phyloP scores from a whole-genome alignment of 768 basidiomycete genomes.

The Leccinum disarticulatum region DNA sequence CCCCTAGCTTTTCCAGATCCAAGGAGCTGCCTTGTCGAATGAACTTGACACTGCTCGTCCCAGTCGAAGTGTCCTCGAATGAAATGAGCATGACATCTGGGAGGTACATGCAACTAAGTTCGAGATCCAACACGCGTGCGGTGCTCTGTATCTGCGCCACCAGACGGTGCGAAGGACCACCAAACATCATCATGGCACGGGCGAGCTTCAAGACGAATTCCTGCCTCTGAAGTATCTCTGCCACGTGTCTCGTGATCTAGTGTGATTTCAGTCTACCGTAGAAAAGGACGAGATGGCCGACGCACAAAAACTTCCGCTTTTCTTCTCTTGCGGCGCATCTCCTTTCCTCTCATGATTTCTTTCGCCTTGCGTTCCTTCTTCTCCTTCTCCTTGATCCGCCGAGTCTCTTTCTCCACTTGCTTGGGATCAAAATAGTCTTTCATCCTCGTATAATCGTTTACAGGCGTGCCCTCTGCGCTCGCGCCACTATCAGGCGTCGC shows the following conservation, averaged over 20 bases:
- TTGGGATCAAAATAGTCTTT: conserved; percentile 34
- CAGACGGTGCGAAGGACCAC: conserved; percentile 78
- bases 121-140: conserved; percentile 74
- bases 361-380: conserved; percentile 40
- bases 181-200: conserved; percentile 88
- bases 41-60: conserved; percentile 79
- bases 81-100: conserved; percentile 77
- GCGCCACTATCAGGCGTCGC: conserved; percentile 11
- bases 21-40: conserved; percentile 70
- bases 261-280: background rate
- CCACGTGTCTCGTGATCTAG: conserved; percentile 81
- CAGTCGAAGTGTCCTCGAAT: conserved; percentile 78
- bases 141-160: conserved; percentile 81
- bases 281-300: conserved; percentile 6
- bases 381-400: conserved; percentile 18
- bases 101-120: conserved; percentile 70
- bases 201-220: conserved; percentile 84
- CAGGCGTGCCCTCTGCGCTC: conserved; percentile 21
- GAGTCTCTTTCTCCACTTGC: conserved; percentile 28
- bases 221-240: conserved; percentile 77
- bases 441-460: conserved; percentile 21
- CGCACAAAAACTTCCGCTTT: conserved; percentile 77
- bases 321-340: conserved; percentile 55
- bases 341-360: conserved; percentile 32
- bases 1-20: conserved; percentile 74